Conservation (phyloP, 2,329 filamentous ascomycete species). For the Westerdykella ornata region DNA sequence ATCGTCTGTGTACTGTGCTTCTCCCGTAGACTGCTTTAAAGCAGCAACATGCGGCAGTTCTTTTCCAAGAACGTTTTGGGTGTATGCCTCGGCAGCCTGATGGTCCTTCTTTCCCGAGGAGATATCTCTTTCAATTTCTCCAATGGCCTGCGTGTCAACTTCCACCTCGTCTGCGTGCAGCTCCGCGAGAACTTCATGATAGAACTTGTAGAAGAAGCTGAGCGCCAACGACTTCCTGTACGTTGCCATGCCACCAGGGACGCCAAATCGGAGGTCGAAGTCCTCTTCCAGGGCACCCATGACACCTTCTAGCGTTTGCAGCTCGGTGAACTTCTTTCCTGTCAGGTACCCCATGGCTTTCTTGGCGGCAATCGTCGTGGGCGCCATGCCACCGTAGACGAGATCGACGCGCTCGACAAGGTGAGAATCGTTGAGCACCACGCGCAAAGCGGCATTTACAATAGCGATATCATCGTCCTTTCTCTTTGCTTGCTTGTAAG, state of each 20-base stretch:
- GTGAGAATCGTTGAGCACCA: constrained; percentile 63
- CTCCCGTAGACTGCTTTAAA: constrained; percentile 85
- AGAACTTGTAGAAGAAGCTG: constrained; percentile 95
- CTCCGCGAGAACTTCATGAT: constrained; percentile 72
- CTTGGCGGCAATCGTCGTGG: constrained; percentile 81
- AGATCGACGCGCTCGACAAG: constrained; percentile 68
- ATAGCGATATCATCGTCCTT: constrained; percentile 99
- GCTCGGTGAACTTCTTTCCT: constrained; percentile 73
- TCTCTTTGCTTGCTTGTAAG: constrained; percentile 94
- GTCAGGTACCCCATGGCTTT: constrained; percentile 65
- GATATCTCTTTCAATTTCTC: constrained; percentile 78
- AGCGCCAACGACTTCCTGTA: constrained; percentile 87
- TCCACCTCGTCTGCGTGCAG: constrained; percentile 49
- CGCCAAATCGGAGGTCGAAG: constrained; percentile 81
- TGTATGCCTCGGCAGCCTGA: constrained; percentile 66
- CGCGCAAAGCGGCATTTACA: constrained; percentile 76
- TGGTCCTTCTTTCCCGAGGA: constrained; percentile 75
- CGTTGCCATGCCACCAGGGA: constrained; percentile 95
- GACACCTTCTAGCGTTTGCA: constrained; percentile 75
- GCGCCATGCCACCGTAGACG: constrained; percentile 92
- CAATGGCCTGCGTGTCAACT: constrained; percentile 66
- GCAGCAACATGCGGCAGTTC: constrained; percentile 83
- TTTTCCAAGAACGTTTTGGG: constrained; percentile 76
- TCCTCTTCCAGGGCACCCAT: constrained; percentile 87
- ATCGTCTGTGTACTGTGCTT: constrained; percentile 95